phyloP scores from a whole-genome alignment of 176 grass and related monocot genomes.

The Thinopyrum elongatum region DNA sequence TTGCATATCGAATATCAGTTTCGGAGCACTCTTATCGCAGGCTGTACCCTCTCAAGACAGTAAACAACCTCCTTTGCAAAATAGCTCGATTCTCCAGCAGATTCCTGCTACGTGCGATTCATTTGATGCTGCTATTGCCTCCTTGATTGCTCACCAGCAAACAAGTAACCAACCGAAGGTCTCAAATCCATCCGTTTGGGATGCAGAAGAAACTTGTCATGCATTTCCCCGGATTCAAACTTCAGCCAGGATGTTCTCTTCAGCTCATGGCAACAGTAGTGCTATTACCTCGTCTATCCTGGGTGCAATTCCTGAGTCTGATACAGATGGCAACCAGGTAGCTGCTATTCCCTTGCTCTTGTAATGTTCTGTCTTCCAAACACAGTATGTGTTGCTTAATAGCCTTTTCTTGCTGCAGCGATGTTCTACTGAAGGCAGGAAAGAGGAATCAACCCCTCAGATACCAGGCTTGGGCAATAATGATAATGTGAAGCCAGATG shows the following conservation, averaged over 20 bases:
- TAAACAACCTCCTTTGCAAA: conserved; percentile 50
- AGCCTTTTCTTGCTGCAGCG: conserved; percentile 24
- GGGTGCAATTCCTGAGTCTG: conserved; percentile 37
- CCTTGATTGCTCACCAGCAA: conserved; percentile 60
- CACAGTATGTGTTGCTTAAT: conserved; percentile 10
- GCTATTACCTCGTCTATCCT: conserved; percentile 14
- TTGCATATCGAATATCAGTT: conserved; percentile 83
- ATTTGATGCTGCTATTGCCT: conserved; percentile 93
- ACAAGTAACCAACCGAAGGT: conserved; percentile 36
- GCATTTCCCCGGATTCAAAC: conserved; percentile 60
- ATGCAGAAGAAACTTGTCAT: conserved; percentile 91
- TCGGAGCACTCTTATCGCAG: conserved; percentile 76
- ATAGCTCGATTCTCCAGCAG: conserved; percentile 55
- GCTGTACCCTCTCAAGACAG: conserved; percentile 51
- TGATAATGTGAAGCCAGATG: conserved; percentile 30
- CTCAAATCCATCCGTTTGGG: conserved; percentile 67
- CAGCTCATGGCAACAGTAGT: conserved; percentile 20
- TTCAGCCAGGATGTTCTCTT: conserved; percentile 15
- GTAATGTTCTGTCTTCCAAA: conserved; percentile 6
- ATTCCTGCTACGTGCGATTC: conserved; percentile 71
- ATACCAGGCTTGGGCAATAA: not conserved
- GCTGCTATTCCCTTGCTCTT: not conserved
- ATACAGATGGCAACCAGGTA: conserved; percentile 40
- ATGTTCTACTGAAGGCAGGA: conserved; percentile 9
- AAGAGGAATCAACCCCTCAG: conserved; percentile 1